Evolutionary conservation across 495 filamentous ascomycete species (phyloP).

Genomic region (Penicillium maclennaniae): DNA sequence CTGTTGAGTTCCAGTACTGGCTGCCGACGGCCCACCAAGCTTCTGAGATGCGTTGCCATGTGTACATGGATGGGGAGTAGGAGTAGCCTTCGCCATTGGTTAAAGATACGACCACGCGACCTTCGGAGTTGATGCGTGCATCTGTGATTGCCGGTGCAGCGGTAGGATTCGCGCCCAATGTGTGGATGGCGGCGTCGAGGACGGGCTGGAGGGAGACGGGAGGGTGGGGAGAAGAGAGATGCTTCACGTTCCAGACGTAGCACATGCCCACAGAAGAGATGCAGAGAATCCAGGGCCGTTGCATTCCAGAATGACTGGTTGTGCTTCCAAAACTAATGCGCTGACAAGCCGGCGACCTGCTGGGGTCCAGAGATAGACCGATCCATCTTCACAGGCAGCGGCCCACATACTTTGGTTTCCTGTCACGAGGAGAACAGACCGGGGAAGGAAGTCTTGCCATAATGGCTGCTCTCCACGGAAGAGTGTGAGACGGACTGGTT

Average conservation of each 20-base stretch:
- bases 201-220: conserved; percentile 88
- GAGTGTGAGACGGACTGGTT: conserved; percentile 78
- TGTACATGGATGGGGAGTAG: conserved; percentile 75
- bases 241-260: conserved; percentile 89
- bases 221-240: conserved; percentile 79
- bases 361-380: conserved; percentile 89
- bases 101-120: conserved; percentile 76
- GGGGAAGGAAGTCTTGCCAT: conserved; percentile 92
- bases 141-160: conserved; percentile 78
- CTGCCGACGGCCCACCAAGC: conserved; percentile 97
- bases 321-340: conserved; percentile 80
- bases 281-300: conserved; percentile 84
- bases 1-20: conserved; percentile 98
- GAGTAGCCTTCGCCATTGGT: conserved; percentile 91
- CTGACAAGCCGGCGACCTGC: conserved; percentile 85
- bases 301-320: conserved; percentile 89
- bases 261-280: conserved; percentile 85
- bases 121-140: conserved; percentile 83
- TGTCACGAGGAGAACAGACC: conserved; percentile 76
- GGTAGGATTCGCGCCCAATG: conserved; percentile 62
- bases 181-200: conserved; percentile 78
- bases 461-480: conserved; percentile 77
- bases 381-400: conserved; percentile 88
- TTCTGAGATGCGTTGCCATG: conserved; percentile 94
- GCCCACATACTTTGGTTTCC: conserved; percentile 90